A percentile compares a stretch with the other conserved stretches of the same genome.
Evolutionary conservation across 2,329 filamentous ascomycete genomes (phyloP).

Genomic region (Neopestalotiopsis sp.): DNA sequence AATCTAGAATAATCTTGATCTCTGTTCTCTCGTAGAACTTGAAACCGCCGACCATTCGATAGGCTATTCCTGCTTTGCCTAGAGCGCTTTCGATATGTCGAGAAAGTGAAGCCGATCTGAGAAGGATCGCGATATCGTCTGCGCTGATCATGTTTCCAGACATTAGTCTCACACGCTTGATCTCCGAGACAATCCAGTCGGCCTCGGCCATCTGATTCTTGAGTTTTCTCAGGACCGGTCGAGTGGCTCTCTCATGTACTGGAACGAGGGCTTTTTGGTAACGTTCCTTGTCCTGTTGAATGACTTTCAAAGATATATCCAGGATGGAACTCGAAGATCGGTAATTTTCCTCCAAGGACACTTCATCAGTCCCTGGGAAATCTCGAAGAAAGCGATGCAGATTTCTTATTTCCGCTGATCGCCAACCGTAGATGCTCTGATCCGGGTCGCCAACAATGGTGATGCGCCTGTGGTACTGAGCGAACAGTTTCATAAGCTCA

Average conservation of each 20-base stretch:
- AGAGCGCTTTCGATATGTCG: slow-evolving; percentile 84
- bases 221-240: slow-evolving; percentile 80
- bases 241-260: slow-evolving; percentile 79
- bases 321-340: slow-evolving; percentile 88
- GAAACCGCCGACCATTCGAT: slow-evolving; percentile 89
- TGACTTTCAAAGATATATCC: slow-evolving; percentile 79
- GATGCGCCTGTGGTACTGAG: slow-evolving; percentile 73
- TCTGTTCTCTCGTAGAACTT: slow-evolving; percentile 93
- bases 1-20: slow-evolving; percentile 86
- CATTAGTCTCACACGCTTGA: slow-evolving; percentile 71
- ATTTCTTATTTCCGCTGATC: slow-evolving; percentile 91
- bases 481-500: slow-evolving; percentile 88
- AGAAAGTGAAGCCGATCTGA: slow-evolving; percentile 84
- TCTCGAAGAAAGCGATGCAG: slow-evolving; percentile 77
- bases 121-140: slow-evolving; percentile 82
- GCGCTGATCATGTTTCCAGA: slow-evolving; percentile 75
- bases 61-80: slow-evolving; percentile 80
- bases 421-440: slow-evolving; percentile 97
- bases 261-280: slow-evolving; percentile 82
- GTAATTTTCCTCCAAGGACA: slow-evolving; percentile 93
- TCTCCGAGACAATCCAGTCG: slow-evolving; percentile 86
- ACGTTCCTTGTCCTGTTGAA: slow-evolving; percentile 84
- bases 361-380: slow-evolving; percentile 78
- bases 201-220: slow-evolving; percentile 75
- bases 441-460: slow-evolving; percentile 97